Evolutionary conservation across 768 basidiomycete species (phyloP).

Genomic region (Fibroporia radiculosa): DNA sequence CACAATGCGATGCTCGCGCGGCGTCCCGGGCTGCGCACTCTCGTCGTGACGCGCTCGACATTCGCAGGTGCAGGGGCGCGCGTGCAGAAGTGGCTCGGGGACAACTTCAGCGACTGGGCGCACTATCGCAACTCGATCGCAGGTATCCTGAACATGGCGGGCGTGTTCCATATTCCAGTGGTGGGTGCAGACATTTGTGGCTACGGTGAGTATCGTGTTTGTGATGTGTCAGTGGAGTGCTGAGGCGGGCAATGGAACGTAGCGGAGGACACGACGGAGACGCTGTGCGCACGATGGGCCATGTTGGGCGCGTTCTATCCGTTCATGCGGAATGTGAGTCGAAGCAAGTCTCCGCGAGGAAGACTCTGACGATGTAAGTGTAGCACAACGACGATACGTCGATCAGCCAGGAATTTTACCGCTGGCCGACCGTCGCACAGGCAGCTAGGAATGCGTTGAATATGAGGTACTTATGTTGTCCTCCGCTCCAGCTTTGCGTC

Average conservation of each 20-base stretch:
- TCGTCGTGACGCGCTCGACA: conserved; percentile 69
- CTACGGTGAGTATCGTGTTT: conserved; percentile 31
- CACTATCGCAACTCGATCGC: conserved; percentile 55
- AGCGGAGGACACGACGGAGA: conserved; percentile 59
- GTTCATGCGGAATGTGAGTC: conserved; percentile 67
- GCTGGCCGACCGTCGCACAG: conserved; percentile 48
- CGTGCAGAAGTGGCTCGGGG: conserved; percentile 73
- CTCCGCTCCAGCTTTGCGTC: too few relatives aligned
- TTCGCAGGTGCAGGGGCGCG: conserved; percentile 60
- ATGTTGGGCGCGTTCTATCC: conserved; percentile 72
- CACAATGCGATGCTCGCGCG: conserved; percentile 54
- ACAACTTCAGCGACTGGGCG: conserved; percentile 52
- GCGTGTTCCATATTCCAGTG: conserved; percentile 65
- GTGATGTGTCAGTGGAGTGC: not conserved
- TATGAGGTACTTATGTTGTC: conserved; percentile 38
- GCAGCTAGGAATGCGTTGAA: conserved; percentile 55
- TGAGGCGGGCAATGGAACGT: not conserved
- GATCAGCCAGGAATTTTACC: conserved; percentile 61
- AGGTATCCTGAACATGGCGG: conserved; percentile 60
- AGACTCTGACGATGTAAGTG: not conserved
- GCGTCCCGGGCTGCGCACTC: conserved; percentile 49
- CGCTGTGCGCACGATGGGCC: conserved; percentile 69
- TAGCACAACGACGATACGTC: conserved; percentile 49
- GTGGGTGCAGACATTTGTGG: conserved; percentile 72
- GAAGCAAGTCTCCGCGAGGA: not conserved